Conservation (phyloP, 2,329 filamentous ascomycete species). For the Cryphonectria naterciae region DNA sequence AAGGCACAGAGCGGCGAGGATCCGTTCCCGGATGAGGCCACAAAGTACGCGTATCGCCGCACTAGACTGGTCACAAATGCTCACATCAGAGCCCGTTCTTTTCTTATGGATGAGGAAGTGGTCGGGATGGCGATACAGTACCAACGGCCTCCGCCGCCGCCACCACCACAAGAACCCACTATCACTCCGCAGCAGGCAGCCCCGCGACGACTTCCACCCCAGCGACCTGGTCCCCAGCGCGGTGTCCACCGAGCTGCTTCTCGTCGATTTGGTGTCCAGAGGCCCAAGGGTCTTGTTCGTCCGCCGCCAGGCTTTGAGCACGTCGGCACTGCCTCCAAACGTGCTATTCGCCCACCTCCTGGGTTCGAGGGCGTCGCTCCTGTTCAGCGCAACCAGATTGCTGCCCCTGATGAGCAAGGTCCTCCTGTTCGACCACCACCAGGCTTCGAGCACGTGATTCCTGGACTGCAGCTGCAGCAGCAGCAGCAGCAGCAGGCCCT, state of each 20-base stretch:
- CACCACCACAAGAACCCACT: too few species aligned
- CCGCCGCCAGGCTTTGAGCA: neutral
- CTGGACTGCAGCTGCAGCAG: too few species aligned
- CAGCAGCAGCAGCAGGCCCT: neutral
- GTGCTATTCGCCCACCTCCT: neutral
- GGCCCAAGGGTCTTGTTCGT: neutral
- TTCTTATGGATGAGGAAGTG: conserved; percentile 8
- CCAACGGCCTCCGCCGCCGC: neutral
- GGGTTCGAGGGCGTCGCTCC: neutral
- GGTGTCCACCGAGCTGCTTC: neutral
- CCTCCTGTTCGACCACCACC: neutral
- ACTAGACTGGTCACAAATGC: conserved; percentile 13
- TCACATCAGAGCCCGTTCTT: conserved; percentile 12
- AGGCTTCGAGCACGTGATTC: neutral
- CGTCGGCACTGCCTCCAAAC: neutral
- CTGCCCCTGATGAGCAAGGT: neutral
- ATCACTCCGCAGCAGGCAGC: neutral
- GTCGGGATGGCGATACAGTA: conserved; percentile 4
- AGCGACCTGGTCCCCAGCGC: neutral
- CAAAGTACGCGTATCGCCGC: conserved; percentile 15
- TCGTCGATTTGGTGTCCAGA: neutral
- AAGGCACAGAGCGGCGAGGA: conserved; percentile 16
- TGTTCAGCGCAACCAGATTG: neutral
- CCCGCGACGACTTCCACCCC: neutral
- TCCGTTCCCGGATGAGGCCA: conserved; percentile 13